Base-by-base conservation (phyloP, 305 asterid genomes). In the Ajuga reptans region DNA sequence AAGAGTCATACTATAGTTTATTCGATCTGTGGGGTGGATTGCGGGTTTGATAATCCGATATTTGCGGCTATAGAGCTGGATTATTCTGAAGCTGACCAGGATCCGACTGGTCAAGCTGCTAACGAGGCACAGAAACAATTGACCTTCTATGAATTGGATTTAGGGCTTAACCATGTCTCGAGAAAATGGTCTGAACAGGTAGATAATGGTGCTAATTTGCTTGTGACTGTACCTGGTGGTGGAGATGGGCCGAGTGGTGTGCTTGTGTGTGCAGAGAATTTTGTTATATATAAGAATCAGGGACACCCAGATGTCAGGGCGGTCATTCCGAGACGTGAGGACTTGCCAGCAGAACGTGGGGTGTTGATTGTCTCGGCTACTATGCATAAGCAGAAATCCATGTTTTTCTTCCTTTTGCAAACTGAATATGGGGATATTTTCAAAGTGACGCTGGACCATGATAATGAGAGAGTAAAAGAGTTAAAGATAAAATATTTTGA, bases 221-320 rank as follows among this genome's bases (percentile, higher is more conserved):
- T 94, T 57, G 97, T 94, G 66, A 91, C 96, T 50, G 99, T 94
- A 15, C 99, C 99, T 0, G 99, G 99, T 59, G 99, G 99, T 64
- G 99, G 92, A 60, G 98, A 94, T 82, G 98, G 99, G 16, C 99
- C 99, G 0, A 94, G 99, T 78, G 97, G 99, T 34, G 99, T 93
- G 82, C 95, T 94, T 74, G 99, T 94, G 54, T 94, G 99, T 78
- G 95, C 95, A 0, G 98, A 94, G 75, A 94, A 94, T 85, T 94
- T 94, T 60, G 96, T 94, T 33, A 91, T 94, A 50, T 94, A 94
- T 83, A 94, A 91, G 86, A 89, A 94, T 78, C 96, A 86, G 84
- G 97, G 96, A 18, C 99, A 94, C 59, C 87, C 84, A 0, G 99
- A 94, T 85, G 83, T 94, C 42, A 75, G 97, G 63, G 99, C 99